phyloP scores from a whole-genome alignment of 1,284 basidiomycete genomes.

The Fomitopsis betulina region DNA sequence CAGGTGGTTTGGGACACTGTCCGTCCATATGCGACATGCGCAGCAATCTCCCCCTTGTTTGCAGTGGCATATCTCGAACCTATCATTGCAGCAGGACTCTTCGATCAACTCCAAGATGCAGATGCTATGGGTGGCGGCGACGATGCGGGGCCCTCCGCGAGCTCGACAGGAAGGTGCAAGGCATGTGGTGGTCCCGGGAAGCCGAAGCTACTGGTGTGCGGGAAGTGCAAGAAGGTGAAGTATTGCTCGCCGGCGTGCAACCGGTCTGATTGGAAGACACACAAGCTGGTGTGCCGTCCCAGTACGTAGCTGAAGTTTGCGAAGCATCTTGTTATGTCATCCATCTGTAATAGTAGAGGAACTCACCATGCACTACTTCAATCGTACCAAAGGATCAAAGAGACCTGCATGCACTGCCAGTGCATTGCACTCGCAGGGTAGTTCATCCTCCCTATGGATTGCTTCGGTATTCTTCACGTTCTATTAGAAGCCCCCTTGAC shows the following conservation, averaged over 20 bases:
- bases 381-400: too few relatives aligned
- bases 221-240: neutral
- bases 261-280: neutral
- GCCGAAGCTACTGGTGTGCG: neutral
- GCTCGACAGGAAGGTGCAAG: neutral
- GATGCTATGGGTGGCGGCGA: too few relatives aligned
- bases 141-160: neutral
- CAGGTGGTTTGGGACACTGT: slow-evolving; percentile 29
- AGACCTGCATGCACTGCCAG: too few relatives aligned
- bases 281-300: neutral
- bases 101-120: too few relatives aligned
- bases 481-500: too few relatives aligned
- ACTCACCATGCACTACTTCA: too few relatives aligned
- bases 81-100: slow-evolving; percentile 9
- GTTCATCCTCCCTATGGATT: too few relatives aligned
- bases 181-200: neutral
- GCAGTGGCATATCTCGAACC: slow-evolving; percentile 39
- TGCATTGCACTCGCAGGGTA: too few relatives aligned
- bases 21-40: slow-evolving; percentile 38
- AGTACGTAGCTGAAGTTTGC: neutral
- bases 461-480: too few relatives aligned
- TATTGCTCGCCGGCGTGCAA: neutral
- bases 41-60: slow-evolving; percentile 45
- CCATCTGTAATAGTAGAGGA: too few relatives aligned
- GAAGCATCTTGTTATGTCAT: neutral